Percentiles rank a stretch among this genome's conserved stretches.
These are phyloP conservation scores for Geoglossum glabrum DNA, from an alignment of 495 filamentous ascomycete species.

Conservation along the genomic window DNA sequence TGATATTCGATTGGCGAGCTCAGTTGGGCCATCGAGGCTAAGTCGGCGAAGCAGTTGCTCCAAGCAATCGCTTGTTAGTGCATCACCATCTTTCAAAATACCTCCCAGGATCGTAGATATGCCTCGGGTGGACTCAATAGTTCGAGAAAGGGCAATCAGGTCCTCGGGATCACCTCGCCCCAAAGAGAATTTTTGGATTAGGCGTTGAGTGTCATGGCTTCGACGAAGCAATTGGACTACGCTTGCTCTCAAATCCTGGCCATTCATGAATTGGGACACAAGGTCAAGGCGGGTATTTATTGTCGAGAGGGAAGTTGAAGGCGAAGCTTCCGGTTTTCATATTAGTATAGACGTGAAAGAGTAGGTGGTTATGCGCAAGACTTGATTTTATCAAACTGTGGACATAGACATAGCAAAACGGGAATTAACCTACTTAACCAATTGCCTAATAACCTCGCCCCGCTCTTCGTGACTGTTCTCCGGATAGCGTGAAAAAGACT, in stretches of 20 bases:
- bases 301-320: conserved; percentile 59
- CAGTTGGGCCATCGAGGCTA: conserved; percentile 42
- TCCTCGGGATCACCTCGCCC: conserved; percentile 91
- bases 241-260: conserved; percentile 42
- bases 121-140: conserved; percentile 56
- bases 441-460: conserved; percentile 58
- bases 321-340: conserved; percentile 25
- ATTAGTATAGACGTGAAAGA: neutral
- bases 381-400: neutral
- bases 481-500: conserved; percentile 79
- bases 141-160: conserved; percentile 58
- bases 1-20: conserved; percentile 48
- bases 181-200: conserved; percentile 83
- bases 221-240: conserved; percentile 46
- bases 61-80: neutral
- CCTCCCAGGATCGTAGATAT: conserved; percentile 31
- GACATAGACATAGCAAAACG: neutral
- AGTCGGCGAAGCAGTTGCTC: conserved; percentile 35
- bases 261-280: conserved; percentile 47
- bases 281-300: conserved; percentile 72
- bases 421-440: conserved; percentile 44
- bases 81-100: neutral
- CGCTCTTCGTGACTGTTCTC: conserved; percentile 75
- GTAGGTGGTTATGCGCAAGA: neutral
- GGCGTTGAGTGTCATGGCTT: conserved; percentile 68